These are phyloP conservation scores for Helianthus tuberosus DNA, from an alignment of 129 eudicot species.

Conservation along the genomic window DNA sequence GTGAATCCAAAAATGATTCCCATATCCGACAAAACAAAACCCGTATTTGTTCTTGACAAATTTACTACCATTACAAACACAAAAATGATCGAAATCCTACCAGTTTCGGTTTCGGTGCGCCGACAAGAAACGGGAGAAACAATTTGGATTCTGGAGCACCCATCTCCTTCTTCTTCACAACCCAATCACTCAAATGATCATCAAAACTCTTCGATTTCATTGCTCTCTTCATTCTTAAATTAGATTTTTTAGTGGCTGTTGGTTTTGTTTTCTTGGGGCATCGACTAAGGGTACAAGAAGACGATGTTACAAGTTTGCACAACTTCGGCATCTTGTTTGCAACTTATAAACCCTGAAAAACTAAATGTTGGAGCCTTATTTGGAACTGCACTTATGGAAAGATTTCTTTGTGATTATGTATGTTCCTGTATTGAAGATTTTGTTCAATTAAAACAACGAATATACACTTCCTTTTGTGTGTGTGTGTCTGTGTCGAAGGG, in stretches of 20 bases:
- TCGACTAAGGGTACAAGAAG: neutral
- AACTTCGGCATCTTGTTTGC: conserved; percentile 11
- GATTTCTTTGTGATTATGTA: conserved; percentile 7
- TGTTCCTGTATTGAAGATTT: conserved; percentile 17
- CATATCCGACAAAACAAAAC: neutral
- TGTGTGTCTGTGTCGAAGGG: neutral
- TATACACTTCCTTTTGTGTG: no score
- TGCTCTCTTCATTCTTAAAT: neutral
- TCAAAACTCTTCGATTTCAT: conserved; percentile 30
- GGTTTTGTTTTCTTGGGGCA: no score
- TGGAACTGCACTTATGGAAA: neutral
- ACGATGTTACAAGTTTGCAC: neutral
- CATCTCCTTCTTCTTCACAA: conserved; percentile 30
- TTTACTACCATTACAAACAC: neutral
- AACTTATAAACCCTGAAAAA: conserved; percentile 1
- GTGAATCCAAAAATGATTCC: neutral
- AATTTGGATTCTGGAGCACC: no score
- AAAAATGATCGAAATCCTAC: conserved; percentile 25
- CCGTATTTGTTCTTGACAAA: no score
- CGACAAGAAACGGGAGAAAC: conserved; percentile 40
- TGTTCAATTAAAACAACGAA: no score
- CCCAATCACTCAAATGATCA: conserved; percentile 32
- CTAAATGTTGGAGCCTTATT: neutral
- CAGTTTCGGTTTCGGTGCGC: conserved; percentile 31
- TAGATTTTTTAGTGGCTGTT: neutral